Conservation (phyloP, 208 protist genomes). For the Lotmaria passim region DNA sequence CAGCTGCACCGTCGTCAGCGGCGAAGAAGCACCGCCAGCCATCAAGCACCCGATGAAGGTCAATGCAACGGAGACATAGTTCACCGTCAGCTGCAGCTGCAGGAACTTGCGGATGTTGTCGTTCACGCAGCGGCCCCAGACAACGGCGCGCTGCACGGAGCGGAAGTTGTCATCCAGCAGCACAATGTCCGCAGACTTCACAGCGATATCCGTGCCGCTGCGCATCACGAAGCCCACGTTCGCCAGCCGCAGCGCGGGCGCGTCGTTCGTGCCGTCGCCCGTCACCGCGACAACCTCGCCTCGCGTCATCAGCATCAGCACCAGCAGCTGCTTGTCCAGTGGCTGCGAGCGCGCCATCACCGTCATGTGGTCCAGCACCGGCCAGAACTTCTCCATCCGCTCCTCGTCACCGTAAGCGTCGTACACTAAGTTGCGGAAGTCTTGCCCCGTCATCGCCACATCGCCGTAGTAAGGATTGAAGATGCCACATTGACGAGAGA, state of each 20-base stretch:
- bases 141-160: constrained; percentile 95
- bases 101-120: constrained; percentile 97
- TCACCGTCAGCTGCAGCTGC: constrained; percentile 99
- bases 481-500: constrained; percentile 94
- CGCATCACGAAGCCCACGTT: constrained; percentile 99
- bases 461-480: constrained; percentile 60
- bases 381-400: constrained; percentile 76
- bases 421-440: constrained; percentile 89
- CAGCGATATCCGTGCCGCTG: constrained; percentile 96
- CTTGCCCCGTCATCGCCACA: constrained; percentile 89
- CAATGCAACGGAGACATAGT: constrained; percentile 95
- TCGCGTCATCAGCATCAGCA: constrained; percentile 82
- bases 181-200: constrained; percentile 92
- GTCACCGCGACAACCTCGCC: constrained; percentile 89
- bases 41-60: constrained; percentile 92
- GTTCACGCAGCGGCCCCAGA: constrained; percentile 91
- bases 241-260: constrained; percentile 94
- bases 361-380: constrained; percentile 73
- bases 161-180: constrained; percentile 99
- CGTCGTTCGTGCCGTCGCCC: constrained; percentile 98
- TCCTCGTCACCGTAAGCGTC: constrained; percentile 77
- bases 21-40: constrained; percentile 57
- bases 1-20: constrained; percentile 96
- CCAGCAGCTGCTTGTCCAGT: constrained; percentile 90
- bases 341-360: constrained; percentile 91